Conservation (phyloP, 2,329 filamentous ascomycete species). For the Beauveria sp. region DNA sequence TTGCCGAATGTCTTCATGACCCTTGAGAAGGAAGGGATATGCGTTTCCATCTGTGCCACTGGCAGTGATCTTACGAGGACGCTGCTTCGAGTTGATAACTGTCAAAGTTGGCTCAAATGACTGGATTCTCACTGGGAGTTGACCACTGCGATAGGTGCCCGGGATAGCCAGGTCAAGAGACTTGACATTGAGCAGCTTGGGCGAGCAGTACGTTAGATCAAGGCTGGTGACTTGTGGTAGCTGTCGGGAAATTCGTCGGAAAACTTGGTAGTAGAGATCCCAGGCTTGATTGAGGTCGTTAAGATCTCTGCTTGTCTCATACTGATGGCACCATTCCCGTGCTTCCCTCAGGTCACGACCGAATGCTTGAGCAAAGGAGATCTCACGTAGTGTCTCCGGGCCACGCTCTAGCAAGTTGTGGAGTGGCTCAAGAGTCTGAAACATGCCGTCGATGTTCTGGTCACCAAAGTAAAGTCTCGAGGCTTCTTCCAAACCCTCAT, state of each 20-base stretch:
- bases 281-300: slow-evolving; percentile 96
- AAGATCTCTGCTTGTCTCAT: slow-evolving; percentile 78
- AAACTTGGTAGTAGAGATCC: slow-evolving; percentile 98
- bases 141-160: slow-evolving; percentile 77
- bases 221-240: slow-evolving; percentile 86
- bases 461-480: slow-evolving; percentile 95
- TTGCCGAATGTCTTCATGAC: slow-evolving; percentile 98
- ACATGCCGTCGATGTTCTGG: slow-evolving; percentile 97
- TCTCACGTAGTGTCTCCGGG: slow-evolving; percentile 87
- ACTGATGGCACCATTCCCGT: slow-evolving; percentile 90
- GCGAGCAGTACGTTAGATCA: slow-evolving; percentile 94
- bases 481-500: slow-evolving; percentile 94
- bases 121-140: slow-evolving; percentile 73
- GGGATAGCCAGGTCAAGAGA: slow-evolving; percentile 92
- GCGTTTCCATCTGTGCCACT: slow-evolving; percentile 81
- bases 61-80: slow-evolving; percentile 80
- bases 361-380: slow-evolving; percentile 96
- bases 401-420: slow-evolving; percentile 88
- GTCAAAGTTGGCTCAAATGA: slow-evolving; percentile 85
- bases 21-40: slow-evolving; percentile 89
- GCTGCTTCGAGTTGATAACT: slow-evolving; percentile 95
- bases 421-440: slow-evolving; percentile 78
- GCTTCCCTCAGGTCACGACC: slow-evolving; percentile 92
- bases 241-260: slow-evolving; percentile 89
- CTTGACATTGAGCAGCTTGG: slow-evolving; percentile 76